Evolutionary conservation across 78 protist genomes (phyloP), one percentile per base, ranked within the genome.

Genomic region (Creolimax fragrantissima): DNA sequence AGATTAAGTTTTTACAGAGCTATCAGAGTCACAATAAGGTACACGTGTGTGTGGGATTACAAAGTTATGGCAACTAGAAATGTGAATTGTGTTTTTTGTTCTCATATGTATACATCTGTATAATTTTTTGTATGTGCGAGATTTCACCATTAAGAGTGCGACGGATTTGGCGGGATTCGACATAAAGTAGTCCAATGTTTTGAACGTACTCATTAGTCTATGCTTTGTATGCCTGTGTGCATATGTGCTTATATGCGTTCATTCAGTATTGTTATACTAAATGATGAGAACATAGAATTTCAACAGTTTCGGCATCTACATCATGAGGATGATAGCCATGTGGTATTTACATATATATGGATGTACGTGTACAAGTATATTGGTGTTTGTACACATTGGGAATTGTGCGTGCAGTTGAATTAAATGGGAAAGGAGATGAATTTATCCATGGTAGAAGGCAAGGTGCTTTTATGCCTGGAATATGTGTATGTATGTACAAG

Each of bases 1-100:
- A 93, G 91, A 94, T 96, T 92, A 94, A 95, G 93, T 96, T 92
- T 45, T 86, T 96, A 44, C 95, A 96, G 91, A 74, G 91, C 17
- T 96, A 95, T 89, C 83, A 41, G 45, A 24, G 42, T 3, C 92
- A 43, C 91, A 83, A 58, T 17, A 7, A 58, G 39, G 3, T 66
- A 47, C 84, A 84, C 44, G 17, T 44, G 45, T 41, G 5, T 84
- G 5, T 83, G 85, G 89, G 85, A 91, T 5, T 24, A 43, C 3
- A n/a, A 43, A 35, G 90, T 84, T 3, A 39, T 84, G 89, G 90
- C 88, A 43, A 88, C 45, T 43, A 36, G 86, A 42, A n/a, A 81
- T 92, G 41, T 42, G 36, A 92, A 3, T 24, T 2, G 42, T 4
- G 3, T 2, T 44, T 35, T 58, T 58, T 58, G 17, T 58, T 58